Base-by-base conservation (phyloP, 106 monocot species). In the Dendrobium catenatum region DNA sequence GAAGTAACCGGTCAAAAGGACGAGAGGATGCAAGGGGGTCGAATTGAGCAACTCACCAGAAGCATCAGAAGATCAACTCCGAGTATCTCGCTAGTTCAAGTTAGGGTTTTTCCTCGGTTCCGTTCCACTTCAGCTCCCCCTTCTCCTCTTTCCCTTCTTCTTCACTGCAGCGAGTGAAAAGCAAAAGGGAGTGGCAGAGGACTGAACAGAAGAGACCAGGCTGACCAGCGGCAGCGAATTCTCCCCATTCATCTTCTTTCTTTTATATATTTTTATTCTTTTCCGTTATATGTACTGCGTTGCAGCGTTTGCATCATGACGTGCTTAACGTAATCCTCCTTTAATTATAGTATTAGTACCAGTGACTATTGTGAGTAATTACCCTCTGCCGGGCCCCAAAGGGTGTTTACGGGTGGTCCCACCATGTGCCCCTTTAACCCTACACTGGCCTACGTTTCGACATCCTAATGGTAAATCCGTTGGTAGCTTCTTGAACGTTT, bases 181-280 rank as follows among this genome's bases (percentile, higher is more conserved):
- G 76, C 76, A 49, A 76, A 24, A 79, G 67, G 18, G 47, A 74
- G 78, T 64, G 31, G 77, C 68, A 78, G 58, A 49, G 79, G 68
- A 73, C 74, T 74, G 74, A 40, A 43, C 31, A 70, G 18, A 43
- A 0, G 37, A 37, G 37, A 37, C 37, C 37, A 37, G 37, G 37
- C 37, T 37, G 37, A 68, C n/a, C 68, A 68, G 19, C 74, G 20
- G 74, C 42, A 43, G 43, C 43, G 43, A 44, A 43, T 44, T 44
- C 7, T 11, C 43, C 9, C 42, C 20, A 43, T 19, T 37, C 24
- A 11, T 70, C 51, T 10, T 51, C 51, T 51, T 51, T 51, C 2
- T 51, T 51, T 2, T 51, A 15, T 70, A 68, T 33, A 29, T 68
- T 68, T 68, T 33, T 15, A 33, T 70, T 70, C 15, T 33, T 33